Evolutionary conservation across 2,329 filamentous ascomycete genomes (phyloP).

Genomic region (Talaromyces amestolkiae): DNA sequence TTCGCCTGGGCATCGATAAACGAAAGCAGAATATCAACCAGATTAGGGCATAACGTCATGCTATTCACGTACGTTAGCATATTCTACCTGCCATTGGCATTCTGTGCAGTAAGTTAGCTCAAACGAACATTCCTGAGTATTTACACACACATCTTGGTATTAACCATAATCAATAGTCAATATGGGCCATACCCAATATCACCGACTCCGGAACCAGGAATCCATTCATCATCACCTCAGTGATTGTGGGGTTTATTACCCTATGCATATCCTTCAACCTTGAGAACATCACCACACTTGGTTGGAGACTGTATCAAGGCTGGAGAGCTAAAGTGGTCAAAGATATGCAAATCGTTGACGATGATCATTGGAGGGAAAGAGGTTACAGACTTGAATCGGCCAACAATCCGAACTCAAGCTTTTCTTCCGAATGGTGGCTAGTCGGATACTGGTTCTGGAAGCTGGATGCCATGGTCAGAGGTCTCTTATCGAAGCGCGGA

Average conservation of each 20-base stretch:
- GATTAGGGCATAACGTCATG: not conserved
- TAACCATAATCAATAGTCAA: not conserved
- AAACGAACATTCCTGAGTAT: no score
- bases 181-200: not conserved
- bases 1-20: conserved; percentile 1
- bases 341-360: not conserved
- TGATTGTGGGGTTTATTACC: not conserved
- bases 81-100: not conserved
- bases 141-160: no score
- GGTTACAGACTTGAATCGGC: not conserved
- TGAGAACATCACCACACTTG: not conserved
- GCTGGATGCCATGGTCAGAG: not conserved
- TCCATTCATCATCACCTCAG: not conserved
- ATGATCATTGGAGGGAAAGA: not conserved
- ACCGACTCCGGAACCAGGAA: not conserved
- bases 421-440: not conserved
- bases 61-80: not conserved
- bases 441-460: not conserved
- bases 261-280: conserved; percentile 1
- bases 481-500: not conserved
- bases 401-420: not conserved
- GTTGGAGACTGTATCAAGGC: not conserved
- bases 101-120: not conserved
- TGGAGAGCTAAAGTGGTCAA: not conserved
- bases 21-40: not conserved